Evolutionary conservation across 805 yeast species (phyloP), one percentile per base, ranked within the genome.

Genomic region (Sugiyamaella boreocaroliniensis): DNA sequence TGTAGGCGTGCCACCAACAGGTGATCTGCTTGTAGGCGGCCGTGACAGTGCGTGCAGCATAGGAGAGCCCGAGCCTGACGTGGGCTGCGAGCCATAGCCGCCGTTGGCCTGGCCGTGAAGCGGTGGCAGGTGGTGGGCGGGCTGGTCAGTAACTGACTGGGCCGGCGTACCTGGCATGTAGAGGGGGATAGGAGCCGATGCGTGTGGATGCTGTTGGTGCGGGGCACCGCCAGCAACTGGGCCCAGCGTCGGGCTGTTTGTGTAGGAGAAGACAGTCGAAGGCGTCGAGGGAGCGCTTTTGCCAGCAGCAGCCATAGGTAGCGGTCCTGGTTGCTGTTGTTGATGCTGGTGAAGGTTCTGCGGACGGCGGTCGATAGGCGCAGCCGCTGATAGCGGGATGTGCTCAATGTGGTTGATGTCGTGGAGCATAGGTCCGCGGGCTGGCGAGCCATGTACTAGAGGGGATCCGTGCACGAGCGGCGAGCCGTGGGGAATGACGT

Each of bases 251-350:
- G 58, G 59, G 29, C 55, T 47, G 16, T 48, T 45, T 8, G 57
- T 50, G 29, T 51, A 29, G 32, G 32, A 54, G 32, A 57, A 57
- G 29, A 57, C 47, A 5, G 60, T 49, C 5, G 57, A 52, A 7
- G 60, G 60, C 8, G 60, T 54, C 29, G 60, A 51, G 6, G 57
- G 55, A 29, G 55, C 41, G 16, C 11, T 12, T 34, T 40, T 45
- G 40, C 4, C 14, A 48, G 20, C 10, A 32, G 50, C 20, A 26
- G 12, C 18, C n/a, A n/a, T n/a, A n/a, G n/a, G n/a, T n/a, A n/a
- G n/a, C n/a, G n/a, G n/a, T n/a, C n/a, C n/a, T n/a, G n/a, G n/a
- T n/a, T n/a, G n/a, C 43, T 37, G 49, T 20, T 15, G 49, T 16
- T 5, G 49, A 12, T 40, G 44, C 4, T 40, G 48, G 5, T 20